Conservation (phyloP, 179 eudicot genomes). For the Beta macrorhiza region DNA sequence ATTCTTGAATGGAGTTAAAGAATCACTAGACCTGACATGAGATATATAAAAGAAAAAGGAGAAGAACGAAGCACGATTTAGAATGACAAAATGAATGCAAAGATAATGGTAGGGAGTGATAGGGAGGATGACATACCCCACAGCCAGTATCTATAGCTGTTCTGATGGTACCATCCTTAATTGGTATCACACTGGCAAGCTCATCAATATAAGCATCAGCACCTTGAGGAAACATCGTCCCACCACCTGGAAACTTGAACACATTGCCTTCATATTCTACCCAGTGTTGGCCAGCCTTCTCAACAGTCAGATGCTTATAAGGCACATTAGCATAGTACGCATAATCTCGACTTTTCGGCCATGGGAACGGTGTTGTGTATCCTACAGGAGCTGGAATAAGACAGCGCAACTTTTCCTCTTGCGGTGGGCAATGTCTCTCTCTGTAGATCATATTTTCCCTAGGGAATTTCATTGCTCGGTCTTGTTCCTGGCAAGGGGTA, state of each 20-base stretch:
- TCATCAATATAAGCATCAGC: conserved; percentile 64
- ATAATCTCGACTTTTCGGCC: conserved; percentile 66
- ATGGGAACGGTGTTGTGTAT: conserved; percentile 50
- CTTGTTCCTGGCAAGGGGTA: conserved; percentile 64
- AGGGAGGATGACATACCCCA: conserved; percentile 42
- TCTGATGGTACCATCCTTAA: conserved; percentile 46
- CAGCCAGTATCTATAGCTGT: conserved; percentile 65
- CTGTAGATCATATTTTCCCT: conserved; percentile 55
- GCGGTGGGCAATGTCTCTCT: conserved; percentile 61
- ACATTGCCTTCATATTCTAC: conserved; percentile 51
- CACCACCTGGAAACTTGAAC: conserved; percentile 59
- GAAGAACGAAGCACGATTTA: not conserved
- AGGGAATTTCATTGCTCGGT: conserved; percentile 55
- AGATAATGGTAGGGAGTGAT: not conserved
- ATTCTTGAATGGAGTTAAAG: not conserved
- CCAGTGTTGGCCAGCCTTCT: conserved; percentile 65
- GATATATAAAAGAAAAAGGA: not conserved
- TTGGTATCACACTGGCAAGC: conserved; percentile 52
- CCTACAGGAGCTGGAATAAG: conserved; percentile 63
- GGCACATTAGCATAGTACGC: conserved; percentile 55
- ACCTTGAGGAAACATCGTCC: conserved; percentile 62
- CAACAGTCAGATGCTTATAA: conserved; percentile 52
- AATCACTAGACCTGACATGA: not conserved
- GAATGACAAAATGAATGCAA: not conserved
- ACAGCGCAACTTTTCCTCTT: conserved; percentile 52